Conservation (phyloP, 2,329 filamentous ascomycete genomes). For the Talaromyces sp. region DNA sequence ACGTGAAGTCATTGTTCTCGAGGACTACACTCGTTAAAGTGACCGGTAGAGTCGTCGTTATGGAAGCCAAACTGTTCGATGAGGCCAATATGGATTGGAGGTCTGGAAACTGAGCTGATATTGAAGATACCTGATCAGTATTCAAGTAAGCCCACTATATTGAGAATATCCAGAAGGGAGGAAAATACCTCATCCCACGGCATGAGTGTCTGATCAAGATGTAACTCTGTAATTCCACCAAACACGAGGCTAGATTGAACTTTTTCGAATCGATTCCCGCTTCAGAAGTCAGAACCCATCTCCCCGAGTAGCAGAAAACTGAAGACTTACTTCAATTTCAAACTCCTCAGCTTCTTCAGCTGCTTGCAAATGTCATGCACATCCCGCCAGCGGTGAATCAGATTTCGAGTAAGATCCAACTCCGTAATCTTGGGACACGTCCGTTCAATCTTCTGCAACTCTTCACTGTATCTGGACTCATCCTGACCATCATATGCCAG, state of each 20-base stretch:
- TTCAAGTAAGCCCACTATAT: slow-evolving; percentile 14
- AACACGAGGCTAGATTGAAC: slow-evolving; percentile 45
- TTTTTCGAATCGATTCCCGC: slow-evolving; percentile 66
- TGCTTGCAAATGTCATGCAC: slow-evolving; percentile 69
- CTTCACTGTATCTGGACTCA: slow-evolving; percentile 23
- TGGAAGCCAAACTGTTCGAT: slow-evolving; percentile 35
- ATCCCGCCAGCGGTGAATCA: slow-evolving; percentile 66
- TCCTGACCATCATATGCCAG: slow-evolving; percentile 24
- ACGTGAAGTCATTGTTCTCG: slow-evolving; percentile 47
- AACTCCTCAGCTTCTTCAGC: slow-evolving; percentile 61
- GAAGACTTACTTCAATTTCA: slow-evolving; percentile 67
- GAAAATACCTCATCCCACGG: slow-evolving; percentile 59
- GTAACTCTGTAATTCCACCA: slow-evolving; percentile 56
- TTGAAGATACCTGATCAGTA: slow-evolving; percentile 31
- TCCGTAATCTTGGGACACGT: slow-evolving; percentile 62
- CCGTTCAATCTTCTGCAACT: slow-evolving; percentile 50
- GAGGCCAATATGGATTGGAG: slow-evolving; percentile 35
- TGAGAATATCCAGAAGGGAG: slow-evolving; percentile 18
- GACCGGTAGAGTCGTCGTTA: slow-evolving; percentile 29
- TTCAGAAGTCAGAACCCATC: slow-evolving; percentile 35
- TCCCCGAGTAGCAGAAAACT: slow-evolving; percentile 14
- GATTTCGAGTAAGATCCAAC: slow-evolving; percentile 79
- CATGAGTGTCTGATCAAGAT: slow-evolving; percentile 65
- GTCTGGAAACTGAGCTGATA: slow-evolving; percentile 35
- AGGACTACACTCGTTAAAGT: slow-evolving; percentile 48